A percentile compares a stretch with the other conserved stretches of the same genome.
Evolutionary conservation across 163 green algal species (phyloP).

Genomic region (Trebouxia gelatinosa): DNA sequence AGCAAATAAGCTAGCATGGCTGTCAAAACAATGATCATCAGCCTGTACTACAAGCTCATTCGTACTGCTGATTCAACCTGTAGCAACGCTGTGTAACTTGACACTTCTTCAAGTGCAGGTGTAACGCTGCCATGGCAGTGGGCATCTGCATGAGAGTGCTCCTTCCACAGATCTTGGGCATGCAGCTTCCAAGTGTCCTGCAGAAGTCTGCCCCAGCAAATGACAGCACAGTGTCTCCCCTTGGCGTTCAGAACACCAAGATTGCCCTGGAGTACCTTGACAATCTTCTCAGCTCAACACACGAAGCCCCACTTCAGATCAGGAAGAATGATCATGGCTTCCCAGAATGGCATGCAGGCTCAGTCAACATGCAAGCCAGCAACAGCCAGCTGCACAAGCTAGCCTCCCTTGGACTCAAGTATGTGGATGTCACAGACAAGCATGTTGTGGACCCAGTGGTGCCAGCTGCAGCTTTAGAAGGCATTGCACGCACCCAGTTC

Average conservation of each 20-base stretch:
- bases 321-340: conserved; percentile 26
- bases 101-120: conserved; percentile 1
- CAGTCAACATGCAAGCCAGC: not conserved
- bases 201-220: conserved; percentile 5
- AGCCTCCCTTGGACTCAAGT: not conserved
- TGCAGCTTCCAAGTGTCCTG: conserved; percentile 5
- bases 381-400: conserved; percentile 16
- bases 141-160: conserved; percentile 46
- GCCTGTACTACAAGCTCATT: no score
- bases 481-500: conserved; percentile 23
- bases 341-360: conserved; percentile 21
- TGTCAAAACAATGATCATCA: no score
- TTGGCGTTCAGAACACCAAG: not conserved
- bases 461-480: conserved; percentile 25
- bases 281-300: not conserved
- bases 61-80: no score
- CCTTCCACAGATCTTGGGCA: conserved; percentile 41
- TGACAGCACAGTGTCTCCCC: not conserved
- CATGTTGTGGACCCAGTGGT: conserved; percentile 23
- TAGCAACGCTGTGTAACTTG: not conserved
- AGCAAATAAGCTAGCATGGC: no score
- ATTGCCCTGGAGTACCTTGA: conserved; percentile 11
- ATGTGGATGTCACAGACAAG: not conserved
- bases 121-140: conserved; percentile 29
- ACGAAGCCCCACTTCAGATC: not conserved